Conservation (phyloP, 192 early-diverging fungal genomes). For the Mortierella claussenii region DNA sequence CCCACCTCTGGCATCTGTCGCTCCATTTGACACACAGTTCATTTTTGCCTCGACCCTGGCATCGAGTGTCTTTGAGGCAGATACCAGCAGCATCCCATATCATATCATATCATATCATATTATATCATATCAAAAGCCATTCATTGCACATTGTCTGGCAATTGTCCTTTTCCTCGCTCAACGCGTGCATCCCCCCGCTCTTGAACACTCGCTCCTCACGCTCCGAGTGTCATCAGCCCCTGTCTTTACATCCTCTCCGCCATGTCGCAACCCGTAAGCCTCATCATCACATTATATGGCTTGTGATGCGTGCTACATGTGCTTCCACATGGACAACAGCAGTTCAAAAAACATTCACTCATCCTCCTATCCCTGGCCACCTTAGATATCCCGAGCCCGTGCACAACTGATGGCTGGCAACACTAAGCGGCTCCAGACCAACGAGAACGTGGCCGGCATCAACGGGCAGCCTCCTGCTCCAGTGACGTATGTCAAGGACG, state of each 20-base stretch:
- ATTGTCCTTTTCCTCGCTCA: background rate
- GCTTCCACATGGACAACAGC: background rate
- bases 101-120: no score
- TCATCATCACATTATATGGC: background rate
- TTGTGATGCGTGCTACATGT: background rate
- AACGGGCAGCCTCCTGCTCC: slow-evolving; percentile 10
- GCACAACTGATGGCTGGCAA: slow-evolving; percentile 5
- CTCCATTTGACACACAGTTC: no score
- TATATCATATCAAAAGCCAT: no score
- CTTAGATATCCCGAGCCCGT: slow-evolving; percentile 18
- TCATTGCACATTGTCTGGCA: background rate
- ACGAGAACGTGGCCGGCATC: slow-evolving; percentile 8
- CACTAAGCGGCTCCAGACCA: slow-evolving; percentile 11
- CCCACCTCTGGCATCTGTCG: background rate
- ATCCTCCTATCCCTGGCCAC: background rate
- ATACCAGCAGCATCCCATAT: no score
- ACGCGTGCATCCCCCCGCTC: background rate
- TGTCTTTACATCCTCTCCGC: background rate
- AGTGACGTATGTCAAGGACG: slow-evolving; percentile 35
- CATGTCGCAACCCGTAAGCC: slow-evolving; percentile 8
- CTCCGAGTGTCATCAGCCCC: background rate
- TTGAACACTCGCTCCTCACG: background rate
- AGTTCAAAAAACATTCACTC: background rate
- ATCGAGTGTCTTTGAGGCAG: no score
- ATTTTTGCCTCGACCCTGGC: no score